A percentile compares a stretch with the other conserved stretches of the same genome.
Conservation (phyloP, 2,329 filamentous ascomycete genomes). For the Lasiodiplodia hormozganensis region DNA sequence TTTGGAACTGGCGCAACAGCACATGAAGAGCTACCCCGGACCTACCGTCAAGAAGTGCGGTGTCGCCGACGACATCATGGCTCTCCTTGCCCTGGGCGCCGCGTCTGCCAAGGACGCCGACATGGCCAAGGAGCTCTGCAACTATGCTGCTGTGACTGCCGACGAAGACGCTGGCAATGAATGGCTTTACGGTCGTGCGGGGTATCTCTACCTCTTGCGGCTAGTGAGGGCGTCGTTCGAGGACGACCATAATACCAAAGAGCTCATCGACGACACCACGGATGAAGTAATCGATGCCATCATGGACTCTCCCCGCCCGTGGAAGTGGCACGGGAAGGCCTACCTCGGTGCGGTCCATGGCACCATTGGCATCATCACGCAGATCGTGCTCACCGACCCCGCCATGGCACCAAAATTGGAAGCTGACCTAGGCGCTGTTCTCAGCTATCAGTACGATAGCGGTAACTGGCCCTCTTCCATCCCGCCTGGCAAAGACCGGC, state of each 20-base stretch:
- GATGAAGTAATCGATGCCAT: constrained; percentile 66
- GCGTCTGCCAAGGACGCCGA: constrained; percentile 58
- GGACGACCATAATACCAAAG: constrained; percentile 56
- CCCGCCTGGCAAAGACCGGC: constrained; percentile 54
- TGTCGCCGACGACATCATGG: constrained; percentile 59
- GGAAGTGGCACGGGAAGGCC: constrained; percentile 69
- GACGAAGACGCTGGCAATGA: constrained; percentile 63
- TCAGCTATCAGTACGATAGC: constrained; percentile 65
- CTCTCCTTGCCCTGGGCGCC: constrained; percentile 57
- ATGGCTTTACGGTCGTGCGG: constrained; percentile 71
- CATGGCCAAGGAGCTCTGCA: constrained; percentile 57
- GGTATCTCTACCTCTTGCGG: constrained; percentile 71
- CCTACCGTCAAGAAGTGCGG: constrained; percentile 56
- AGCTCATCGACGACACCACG: constrained; percentile 61
- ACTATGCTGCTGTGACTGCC: constrained; percentile 55
- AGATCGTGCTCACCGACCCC: constrained; percentile 67
- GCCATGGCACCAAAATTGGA: constrained; percentile 62
- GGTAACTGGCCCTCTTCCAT: constrained; percentile 70
- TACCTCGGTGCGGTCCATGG: constrained; percentile 74
- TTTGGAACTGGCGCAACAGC: constrained; percentile 56
- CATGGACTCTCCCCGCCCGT: constrained; percentile 61
- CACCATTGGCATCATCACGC: constrained; percentile 73
- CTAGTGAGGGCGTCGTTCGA: constrained; percentile 66
- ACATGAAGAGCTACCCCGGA: constrained; percentile 57
- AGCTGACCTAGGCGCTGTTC: constrained; percentile 59